These are phyloP conservation scores for Phyllosticta citribraziliensis DNA, from an alignment of 2,329 filamentous ascomycete genomes.

Conservation along the genomic window DNA sequence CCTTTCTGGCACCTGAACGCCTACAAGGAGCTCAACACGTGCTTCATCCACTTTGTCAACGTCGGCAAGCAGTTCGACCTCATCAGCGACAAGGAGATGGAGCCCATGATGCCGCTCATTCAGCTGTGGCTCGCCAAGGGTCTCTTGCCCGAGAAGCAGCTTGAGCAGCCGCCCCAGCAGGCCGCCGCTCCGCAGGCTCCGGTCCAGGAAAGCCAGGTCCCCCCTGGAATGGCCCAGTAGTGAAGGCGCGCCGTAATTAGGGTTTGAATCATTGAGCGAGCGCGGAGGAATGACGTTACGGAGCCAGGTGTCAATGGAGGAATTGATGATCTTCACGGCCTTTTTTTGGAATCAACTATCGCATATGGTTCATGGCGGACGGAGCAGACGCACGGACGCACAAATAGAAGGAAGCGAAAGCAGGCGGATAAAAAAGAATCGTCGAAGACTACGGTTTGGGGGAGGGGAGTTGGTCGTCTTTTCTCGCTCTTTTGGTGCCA, in stretches of 20 bases:
- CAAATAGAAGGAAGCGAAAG: background rate
- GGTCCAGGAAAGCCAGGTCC: background rate
- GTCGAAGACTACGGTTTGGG: background rate
- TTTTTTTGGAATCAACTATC: background rate
- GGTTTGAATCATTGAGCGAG: background rate
- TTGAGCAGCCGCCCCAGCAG: background rate
- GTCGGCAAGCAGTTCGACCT: slow-evolving; percentile 67
- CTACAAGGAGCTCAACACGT: slow-evolving; percentile 44
- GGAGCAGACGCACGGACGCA: background rate
- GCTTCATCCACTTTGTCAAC: slow-evolving; percentile 45
- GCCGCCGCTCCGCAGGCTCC: background rate
- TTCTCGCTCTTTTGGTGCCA: background rate
- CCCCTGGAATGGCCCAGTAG: background rate
- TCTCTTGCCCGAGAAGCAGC: slow-evolving; percentile 52
- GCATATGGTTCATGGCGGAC: background rate
- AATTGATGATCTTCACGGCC: slow-evolving; percentile 1
- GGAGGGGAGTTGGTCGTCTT: background rate
- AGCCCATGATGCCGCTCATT: slow-evolving; percentile 91
- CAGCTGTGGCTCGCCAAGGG: slow-evolving; percentile 87
- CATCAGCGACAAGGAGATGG: slow-evolving; percentile 78
- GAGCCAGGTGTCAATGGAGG: slow-evolving; percentile 3
- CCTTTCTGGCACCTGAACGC: slow-evolving; percentile 40
- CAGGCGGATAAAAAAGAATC: background rate
- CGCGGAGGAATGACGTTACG: background rate
- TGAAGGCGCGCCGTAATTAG: background rate